These are phyloP conservation scores for Apiospora sp. DNA, from an alignment of 2,329 filamentous ascomycete species.

Conservation along the genomic window DNA sequence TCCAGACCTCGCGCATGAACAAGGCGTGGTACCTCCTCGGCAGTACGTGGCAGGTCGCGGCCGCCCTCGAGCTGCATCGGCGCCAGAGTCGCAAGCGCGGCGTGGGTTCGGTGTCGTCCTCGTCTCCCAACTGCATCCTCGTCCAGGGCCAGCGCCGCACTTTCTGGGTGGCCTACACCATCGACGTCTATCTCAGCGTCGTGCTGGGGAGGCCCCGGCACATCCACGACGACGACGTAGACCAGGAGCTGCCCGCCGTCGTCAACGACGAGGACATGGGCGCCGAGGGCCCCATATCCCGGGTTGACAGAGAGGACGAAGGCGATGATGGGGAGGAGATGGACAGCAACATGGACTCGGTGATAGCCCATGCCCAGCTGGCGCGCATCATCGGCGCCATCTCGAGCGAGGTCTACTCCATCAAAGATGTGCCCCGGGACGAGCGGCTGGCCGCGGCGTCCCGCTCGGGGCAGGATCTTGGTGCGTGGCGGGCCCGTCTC, in stretches of 20 bases:
- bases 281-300: constrained; percentile 43
- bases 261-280: constrained; percentile 66
- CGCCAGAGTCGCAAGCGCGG: constrained; percentile 30
- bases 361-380: constrained; percentile 50
- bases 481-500: constrained; percentile 47
- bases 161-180: constrained; percentile 69
- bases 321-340: constrained; percentile 2
- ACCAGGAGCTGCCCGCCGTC: constrained; percentile 63
- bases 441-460: constrained; percentile 48
- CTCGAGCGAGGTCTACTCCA: constrained; percentile 50
- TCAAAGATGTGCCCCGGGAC: constrained; percentile 44
- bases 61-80: constrained; percentile 53
- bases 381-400: constrained; percentile 48
- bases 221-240: constrained; percentile 70
- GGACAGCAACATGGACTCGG: constrained; percentile 60
- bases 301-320: neutral
- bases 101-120: neutral
- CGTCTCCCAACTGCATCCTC: constrained; percentile 48
- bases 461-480: constrained; percentile 40
- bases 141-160: constrained; percentile 55
- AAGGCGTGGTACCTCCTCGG: constrained; percentile 69
- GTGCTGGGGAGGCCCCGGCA: constrained; percentile 67
- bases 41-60: constrained; percentile 60
- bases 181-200: constrained; percentile 70
- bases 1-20: constrained; percentile 66